Evolutionary conservation across 495 filamentous ascomycete species (phyloP), one percentile per base, ranked within the genome.

Genomic region (Cryomyces antarcticus): DNA sequence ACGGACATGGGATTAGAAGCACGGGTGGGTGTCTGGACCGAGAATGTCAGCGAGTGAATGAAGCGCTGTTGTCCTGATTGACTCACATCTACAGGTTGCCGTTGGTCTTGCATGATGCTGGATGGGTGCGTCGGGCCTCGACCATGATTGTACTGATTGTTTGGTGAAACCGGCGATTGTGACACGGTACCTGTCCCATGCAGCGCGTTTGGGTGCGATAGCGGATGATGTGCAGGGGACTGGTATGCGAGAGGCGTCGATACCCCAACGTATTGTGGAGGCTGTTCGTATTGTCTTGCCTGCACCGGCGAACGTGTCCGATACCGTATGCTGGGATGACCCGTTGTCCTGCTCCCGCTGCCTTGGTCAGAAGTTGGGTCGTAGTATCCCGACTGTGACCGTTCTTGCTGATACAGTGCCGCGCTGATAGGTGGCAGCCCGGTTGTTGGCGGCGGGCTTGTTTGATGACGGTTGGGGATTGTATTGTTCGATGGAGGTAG

Each of bases 1-100:
- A 93, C 84, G 3, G 82, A 83, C 85, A 93, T 93, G 10, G 85
- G 80, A 59, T 87, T 78, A 13, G 17, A 24, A 24, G 76, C 73
- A 48, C 80, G 72, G 42, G 73, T 66, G 30, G 74, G 66, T 41
- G 71, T 80, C 69, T 81, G 3, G 9, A 12, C 3, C 33, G 1
- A 9, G 33, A 3, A 24, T 24, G 17, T 24, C 17, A 24, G 17
- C 17, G 17, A 24, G 17, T 24, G 1, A 24, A 24, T 24, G 17
- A 24, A 24, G 17, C 17, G 17, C 17, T 24, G 17, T 24, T 24
- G 17, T 24, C 2, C 2, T 24, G 17, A 24, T 24, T 24, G 17
- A 24, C 17, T 24, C 17, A 24, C 17, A 24, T 24, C 17, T 24
- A 24, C 17, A 24, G 17, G 17, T 24, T 24, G 17, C 17, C 17